Evolutionary conservation across 768 basidiomycete species (phyloP).

Genomic region (Leccinum imitatum): DNA sequence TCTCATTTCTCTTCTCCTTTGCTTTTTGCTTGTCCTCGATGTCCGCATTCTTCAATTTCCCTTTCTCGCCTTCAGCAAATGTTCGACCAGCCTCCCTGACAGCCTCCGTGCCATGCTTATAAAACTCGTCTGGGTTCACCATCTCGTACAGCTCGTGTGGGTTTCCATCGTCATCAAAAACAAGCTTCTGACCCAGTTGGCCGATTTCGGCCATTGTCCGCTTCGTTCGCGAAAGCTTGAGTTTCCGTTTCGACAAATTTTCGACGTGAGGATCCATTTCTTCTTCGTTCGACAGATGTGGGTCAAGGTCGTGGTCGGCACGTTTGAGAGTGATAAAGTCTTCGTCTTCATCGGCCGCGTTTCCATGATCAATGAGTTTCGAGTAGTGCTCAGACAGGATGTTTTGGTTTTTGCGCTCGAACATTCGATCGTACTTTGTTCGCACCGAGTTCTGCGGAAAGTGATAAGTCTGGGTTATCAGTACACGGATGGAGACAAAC

Average conservation of each 20-base stretch:
- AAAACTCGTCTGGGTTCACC: slow-evolving; percentile 70
- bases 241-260: slow-evolving; percentile 85
- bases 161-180: slow-evolving; percentile 89
- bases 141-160: slow-evolving; percentile 84
- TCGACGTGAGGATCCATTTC: slow-evolving; percentile 37
- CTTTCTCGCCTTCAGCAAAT: slow-evolving; percentile 74
- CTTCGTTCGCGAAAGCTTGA: slow-evolving; percentile 71
- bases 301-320: slow-evolving; percentile 80
- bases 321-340: slow-evolving; percentile 93
- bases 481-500: slow-evolving; percentile 31
- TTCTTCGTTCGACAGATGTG: slow-evolving; percentile 36
- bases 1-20: slow-evolving; percentile 85
- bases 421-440: slow-evolving; percentile 98
- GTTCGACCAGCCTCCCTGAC: slow-evolving; percentile 62
- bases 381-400: slow-evolving; percentile 88
- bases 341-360: slow-evolving; percentile 54
- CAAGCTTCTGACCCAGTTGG: slow-evolving; percentile 64
- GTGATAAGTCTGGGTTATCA: background rate
- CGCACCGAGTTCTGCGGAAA: slow-evolving; percentile 47
- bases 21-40: slow-evolving; percentile 78
- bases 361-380: slow-evolving; percentile 76
- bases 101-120: slow-evolving; percentile 62
- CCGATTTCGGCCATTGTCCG: slow-evolving; percentile 64
- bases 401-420: slow-evolving; percentile 92
- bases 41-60: slow-evolving; percentile 69